Conservation (phyloP, 108 stramenopile species). For the Skeletonema marinoi region DNA sequence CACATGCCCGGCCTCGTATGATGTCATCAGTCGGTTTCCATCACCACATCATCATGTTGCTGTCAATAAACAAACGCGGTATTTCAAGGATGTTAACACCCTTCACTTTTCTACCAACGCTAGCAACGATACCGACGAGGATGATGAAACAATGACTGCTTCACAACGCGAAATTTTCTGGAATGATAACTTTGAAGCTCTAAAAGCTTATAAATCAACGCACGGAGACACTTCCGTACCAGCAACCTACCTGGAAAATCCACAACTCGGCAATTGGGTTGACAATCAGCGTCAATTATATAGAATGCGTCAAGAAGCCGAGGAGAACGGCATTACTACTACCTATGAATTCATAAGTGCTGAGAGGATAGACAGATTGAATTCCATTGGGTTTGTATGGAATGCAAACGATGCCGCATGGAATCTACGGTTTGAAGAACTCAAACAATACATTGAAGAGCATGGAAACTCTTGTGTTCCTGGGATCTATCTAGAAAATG, state of each 20-base stretch:
- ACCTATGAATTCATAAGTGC: slow-evolving; percentile 8
- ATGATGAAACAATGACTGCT: neutral
- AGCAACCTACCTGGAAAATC: slow-evolving; percentile 36
- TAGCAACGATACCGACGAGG: neutral
- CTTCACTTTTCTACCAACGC: neutral
- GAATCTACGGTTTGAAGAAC: slow-evolving; percentile 28
- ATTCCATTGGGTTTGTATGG: slow-evolving; percentile 36
- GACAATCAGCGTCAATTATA: slow-evolving; percentile 48
- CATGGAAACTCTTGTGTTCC: slow-evolving; percentile 29
- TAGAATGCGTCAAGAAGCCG: slow-evolving; percentile 27
- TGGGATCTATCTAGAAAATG: slow-evolving; percentile 7
- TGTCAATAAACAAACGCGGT: neutral
- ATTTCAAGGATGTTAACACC: neutral
- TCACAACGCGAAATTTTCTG: neutral
- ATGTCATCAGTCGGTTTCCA: neutral
- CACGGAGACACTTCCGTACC: slow-evolving; percentile 55
- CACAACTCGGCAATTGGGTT: slow-evolving; percentile 48
- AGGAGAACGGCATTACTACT: neutral
- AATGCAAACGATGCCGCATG: slow-evolving; percentile 20
- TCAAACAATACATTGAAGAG: slow-evolving; percentile 19
- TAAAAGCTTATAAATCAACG: slow-evolving; percentile 39
- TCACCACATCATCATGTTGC: neutral
- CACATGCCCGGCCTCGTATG: neutral
- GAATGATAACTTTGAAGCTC: slow-evolving; percentile 33
- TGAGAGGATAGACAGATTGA: slow-evolving; percentile 7